These are phyloP conservation scores for Kregervanrija pseudodelftensis DNA, from an alignment of 805 yeast species.

Conservation along the genomic window DNA sequence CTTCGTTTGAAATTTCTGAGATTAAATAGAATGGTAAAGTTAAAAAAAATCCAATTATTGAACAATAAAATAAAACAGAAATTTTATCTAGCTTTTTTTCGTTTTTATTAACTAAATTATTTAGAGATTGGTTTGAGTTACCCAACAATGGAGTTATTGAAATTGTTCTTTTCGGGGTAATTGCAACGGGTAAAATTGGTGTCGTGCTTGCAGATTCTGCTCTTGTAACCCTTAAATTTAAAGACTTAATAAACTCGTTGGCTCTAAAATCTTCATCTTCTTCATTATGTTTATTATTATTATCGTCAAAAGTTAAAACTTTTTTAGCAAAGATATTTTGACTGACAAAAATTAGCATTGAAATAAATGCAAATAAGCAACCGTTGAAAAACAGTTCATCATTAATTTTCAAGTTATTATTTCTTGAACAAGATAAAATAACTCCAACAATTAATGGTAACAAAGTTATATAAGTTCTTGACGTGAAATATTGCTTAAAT, in stretches of 20 bases:
- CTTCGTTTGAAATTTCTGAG: conserved; percentile 39
- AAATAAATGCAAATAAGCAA: conserved; percentile 42
- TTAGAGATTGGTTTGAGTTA: conserved; percentile 16
- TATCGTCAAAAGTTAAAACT: conserved; percentile 46
- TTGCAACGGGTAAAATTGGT: conserved; percentile 28
- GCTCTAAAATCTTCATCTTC: conserved; percentile 14
- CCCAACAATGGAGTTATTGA: conserved; percentile 21
- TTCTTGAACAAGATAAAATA: conserved; percentile 64
- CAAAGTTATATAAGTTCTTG: conserved; percentile 69
- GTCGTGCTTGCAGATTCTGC: conserved; percentile 29
- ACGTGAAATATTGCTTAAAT: conserved; percentile 50
- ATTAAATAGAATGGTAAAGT: conserved; percentile 63
- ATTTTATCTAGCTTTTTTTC: conserved; percentile 55
- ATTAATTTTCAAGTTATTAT: conserved; percentile 20
- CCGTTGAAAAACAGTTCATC: conserved; percentile 31
- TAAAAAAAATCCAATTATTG: conserved; percentile 56
- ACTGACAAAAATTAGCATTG: conserved; percentile 64
- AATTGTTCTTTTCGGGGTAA: conserved; percentile 21
- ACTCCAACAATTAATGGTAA: conserved; percentile 79
- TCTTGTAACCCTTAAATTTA: conserved; percentile 24
- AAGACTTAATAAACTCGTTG: conserved; percentile 20
- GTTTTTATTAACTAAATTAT: conserved; percentile 17
- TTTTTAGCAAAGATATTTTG: conserved; percentile 79
- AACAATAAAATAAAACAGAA: conserved; percentile 65
- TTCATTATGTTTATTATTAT: conserved; percentile 8